Evolutionary conservation across 140 eudicot genomes (phyloP).

Genomic region (Anethum foeniculum): DNA sequence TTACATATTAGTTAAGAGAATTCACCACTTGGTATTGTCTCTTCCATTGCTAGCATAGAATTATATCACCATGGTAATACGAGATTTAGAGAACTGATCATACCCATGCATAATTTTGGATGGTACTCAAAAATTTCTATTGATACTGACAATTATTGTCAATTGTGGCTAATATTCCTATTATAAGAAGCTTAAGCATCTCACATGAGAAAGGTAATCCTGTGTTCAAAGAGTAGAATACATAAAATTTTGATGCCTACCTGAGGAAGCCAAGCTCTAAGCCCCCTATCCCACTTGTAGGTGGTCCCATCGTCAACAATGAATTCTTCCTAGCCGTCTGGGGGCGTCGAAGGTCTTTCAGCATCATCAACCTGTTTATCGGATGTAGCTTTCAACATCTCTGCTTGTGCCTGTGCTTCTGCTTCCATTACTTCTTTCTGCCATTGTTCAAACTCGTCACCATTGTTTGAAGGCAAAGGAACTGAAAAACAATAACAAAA

Average conservation of each 20-base stretch:
- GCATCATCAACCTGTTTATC: constrained; percentile 30
- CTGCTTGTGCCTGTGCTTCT: constrained; percentile 51
- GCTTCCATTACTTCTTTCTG: constrained; percentile 74
- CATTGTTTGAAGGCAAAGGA: constrained; percentile 34
- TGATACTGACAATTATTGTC: neutral
- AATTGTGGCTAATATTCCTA: neutral
- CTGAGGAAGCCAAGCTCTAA: constrained; percentile 98
- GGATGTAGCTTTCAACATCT: constrained; percentile 12
- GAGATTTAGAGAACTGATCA: neutral
- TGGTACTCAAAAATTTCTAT: neutral
- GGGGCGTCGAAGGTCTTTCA: constrained; percentile 80
- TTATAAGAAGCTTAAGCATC: neutral
- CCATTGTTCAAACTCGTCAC: constrained; percentile 83
- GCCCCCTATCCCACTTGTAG: constrained; percentile 84
- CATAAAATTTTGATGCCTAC: constrained; percentile 22
- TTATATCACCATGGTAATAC: neutral
- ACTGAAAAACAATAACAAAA: constrained; percentile 26
- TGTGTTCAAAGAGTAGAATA: neutral
- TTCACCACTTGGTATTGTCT: neutral
- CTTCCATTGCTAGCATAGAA: neutral
- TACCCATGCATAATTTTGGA: neutral
- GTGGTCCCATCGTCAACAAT: constrained; percentile 94
- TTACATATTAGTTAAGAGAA: neutral
- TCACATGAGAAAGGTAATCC: neutral
- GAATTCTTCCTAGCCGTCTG: constrained; percentile 90